Evolutionary conservation across 257 asterid genomes (phyloP).

Genomic region (Rhazya stricta): DNA sequence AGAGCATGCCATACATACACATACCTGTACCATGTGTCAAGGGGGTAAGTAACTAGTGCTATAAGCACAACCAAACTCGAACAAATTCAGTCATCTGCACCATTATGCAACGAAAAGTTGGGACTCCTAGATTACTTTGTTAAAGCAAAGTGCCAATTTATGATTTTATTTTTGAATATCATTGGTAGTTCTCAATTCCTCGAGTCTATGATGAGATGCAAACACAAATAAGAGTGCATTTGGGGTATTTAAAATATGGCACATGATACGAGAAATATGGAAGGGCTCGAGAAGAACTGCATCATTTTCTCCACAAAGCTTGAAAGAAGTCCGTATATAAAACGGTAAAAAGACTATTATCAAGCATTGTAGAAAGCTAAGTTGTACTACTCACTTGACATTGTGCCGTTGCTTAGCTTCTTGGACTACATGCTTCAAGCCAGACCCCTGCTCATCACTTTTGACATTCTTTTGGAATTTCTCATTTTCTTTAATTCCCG

Average conservation of each 20-base stretch:
- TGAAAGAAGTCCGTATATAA: background rate
- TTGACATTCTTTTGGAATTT: slow-evolving; percentile 60
- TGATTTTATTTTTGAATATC: background rate
- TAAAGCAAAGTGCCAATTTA: background rate
- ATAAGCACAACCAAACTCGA: background rate
- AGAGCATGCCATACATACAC: slow-evolving; percentile 93
- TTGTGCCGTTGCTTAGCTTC: slow-evolving; percentile 58
- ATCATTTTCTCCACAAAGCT: background rate
- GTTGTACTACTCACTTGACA: slow-evolving; percentile 50
- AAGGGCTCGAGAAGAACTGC: background rate
- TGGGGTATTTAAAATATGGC: background rate
- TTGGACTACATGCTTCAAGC: slow-evolving; percentile 64
- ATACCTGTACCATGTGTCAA: slow-evolving; percentile 31
- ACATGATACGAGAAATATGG: background rate
- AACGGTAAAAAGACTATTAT: background rate
- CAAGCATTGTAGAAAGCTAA: background rate
- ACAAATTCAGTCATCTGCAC: background rate
- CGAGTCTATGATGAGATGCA: background rate
- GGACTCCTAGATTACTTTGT: background rate
- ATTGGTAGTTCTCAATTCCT: background rate
- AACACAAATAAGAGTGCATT: background rate
- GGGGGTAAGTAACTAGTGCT: background rate
- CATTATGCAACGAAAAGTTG: background rate
- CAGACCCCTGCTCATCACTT: slow-evolving; percentile 38
- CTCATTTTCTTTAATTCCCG: slow-evolving; percentile 77